Conservation (phyloP, 2,329 filamentous ascomycete genomes). For the Emericellopsis cladophorae region DNA sequence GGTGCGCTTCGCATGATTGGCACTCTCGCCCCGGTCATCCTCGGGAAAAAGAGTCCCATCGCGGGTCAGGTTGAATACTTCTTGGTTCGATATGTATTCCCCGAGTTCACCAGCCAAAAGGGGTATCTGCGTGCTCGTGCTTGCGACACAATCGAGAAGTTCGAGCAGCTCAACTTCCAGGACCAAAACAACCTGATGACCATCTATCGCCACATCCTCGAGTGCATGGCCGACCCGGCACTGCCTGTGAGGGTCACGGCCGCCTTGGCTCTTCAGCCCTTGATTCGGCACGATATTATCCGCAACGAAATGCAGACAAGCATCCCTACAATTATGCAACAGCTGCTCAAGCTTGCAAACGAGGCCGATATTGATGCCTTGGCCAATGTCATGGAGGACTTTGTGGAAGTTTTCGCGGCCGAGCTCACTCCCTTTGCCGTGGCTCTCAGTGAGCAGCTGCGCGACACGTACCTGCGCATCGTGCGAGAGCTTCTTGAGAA, state of each 20-base stretch:
- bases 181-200: conserved; percentile 89
- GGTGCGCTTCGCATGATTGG: conserved; percentile 95
- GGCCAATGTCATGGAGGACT: conserved; percentile 99
- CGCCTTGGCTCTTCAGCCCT: conserved; percentile 81
- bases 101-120: conserved; percentile 85
- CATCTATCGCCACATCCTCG: conserved; percentile 92
- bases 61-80: conserved; percentile 98
- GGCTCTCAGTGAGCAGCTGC: conserved; percentile 85
- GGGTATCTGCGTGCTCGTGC: conserved; percentile 89
- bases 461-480: conserved; percentile 91
- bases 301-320: conserved; percentile 92
- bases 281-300: conserved; percentile 92
- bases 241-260: conserved; percentile 91
- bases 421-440: conserved; percentile 96
- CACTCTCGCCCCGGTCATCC: conserved; percentile 81
- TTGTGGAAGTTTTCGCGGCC: conserved; percentile 95
- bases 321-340: conserved; percentile 98
- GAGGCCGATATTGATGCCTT: conserved; percentile 96
- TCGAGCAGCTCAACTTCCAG: conserved; percentile 93
- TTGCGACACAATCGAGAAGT: conserved; percentile 96
- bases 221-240: conserved; percentile 91
- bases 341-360: conserved; percentile 90
- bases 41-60: conserved; percentile 97
- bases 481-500: conserved; percentile 84
- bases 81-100: conserved; percentile 95